phyloP scores from a whole-genome alignment of 495 filamentous ascomycete genomes.

The Aspergillus campestris region DNA sequence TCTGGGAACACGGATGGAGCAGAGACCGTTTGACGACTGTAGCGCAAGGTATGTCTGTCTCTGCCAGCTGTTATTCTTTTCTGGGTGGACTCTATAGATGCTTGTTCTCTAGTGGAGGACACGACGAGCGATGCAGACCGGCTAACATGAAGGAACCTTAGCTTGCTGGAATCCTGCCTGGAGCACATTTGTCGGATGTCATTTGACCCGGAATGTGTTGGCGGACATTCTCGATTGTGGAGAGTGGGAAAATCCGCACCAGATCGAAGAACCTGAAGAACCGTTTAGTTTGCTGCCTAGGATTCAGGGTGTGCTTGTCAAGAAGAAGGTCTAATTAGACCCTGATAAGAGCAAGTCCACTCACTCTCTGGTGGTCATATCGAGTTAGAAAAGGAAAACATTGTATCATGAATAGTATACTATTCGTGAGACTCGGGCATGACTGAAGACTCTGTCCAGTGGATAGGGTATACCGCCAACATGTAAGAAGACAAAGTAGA shows the following conservation, averaged over 20 bases:
- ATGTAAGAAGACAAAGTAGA: too few relatives aligned
- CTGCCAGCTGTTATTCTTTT: background rate
- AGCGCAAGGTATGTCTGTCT: constrained; percentile 18
- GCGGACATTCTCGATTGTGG: constrained; percentile 16
- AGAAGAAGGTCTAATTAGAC: constrained; percentile 13
- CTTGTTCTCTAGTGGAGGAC: background rate
- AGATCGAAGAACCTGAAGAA: constrained; percentile 15
- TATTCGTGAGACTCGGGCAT: too few relatives aligned
- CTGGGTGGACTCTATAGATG: too few relatives aligned
- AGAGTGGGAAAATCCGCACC: constrained; percentile 17
- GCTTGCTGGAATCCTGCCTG: constrained; percentile 18
- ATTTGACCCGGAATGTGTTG: constrained; percentile 13
- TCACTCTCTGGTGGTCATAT: background rate
- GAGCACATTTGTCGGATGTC: constrained; percentile 18
- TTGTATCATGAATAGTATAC: too few relatives aligned
- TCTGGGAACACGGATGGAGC: constrained; percentile 36
- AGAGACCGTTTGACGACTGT: constrained; percentile 17
- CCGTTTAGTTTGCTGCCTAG: constrained; percentile 13
- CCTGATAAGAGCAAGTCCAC: background rate
- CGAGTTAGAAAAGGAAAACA: background rate
- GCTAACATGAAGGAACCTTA: constrained; percentile 8
- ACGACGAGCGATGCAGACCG: background rate
- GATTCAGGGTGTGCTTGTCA: constrained; percentile 18
- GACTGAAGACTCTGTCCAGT: too few relatives aligned
- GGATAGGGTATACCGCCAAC: too few relatives aligned